phyloP scores from a whole-genome alignment of 805 yeast genomes.

The Scheffersomyces amazonensis region DNA sequence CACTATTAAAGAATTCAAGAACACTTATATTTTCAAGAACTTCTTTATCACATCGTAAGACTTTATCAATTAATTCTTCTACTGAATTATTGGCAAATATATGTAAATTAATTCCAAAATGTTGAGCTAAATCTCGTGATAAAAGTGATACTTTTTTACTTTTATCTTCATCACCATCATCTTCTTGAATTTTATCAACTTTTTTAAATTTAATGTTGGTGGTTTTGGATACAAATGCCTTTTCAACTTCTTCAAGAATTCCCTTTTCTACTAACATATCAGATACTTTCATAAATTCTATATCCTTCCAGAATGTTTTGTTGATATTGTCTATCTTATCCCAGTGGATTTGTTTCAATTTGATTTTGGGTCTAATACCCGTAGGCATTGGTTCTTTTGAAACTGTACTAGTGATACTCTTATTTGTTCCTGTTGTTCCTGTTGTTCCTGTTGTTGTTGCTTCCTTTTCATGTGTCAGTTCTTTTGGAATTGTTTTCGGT shows the following conservation, averaged over 20 bases:
- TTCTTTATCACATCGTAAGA: constrained; percentile 73
- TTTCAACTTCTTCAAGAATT: constrained; percentile 78
- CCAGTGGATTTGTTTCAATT: constrained; percentile 96
- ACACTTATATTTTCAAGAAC: constrained; percentile 68
- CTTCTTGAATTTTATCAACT: constrained; percentile 14
- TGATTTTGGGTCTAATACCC: constrained; percentile 56
- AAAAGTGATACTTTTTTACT: constrained; percentile 61
- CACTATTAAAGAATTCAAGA: constrained; percentile 78
- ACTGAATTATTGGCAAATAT: constrained; percentile 62
- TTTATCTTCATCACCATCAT: constrained; percentile 34
- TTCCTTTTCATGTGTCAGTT: no score
- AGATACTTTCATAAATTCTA: constrained; percentile 55
- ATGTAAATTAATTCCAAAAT: constrained; percentile 91
- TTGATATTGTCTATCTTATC: constrained; percentile 84
- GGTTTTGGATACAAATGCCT: constrained; percentile 82
- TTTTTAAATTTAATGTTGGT: constrained; percentile 34
- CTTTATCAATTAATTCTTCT: constrained; percentile 63
- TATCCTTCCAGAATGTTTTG: constrained; percentile 80
- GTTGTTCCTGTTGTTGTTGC: no score
- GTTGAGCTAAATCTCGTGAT: constrained; percentile 86
- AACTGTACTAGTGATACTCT: no score
- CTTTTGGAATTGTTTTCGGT: no score
- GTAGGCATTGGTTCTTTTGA: neutral
- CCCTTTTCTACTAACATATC: constrained; percentile 73
- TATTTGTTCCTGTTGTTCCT: no score